Percentiles rank a stretch among this genome's conserved stretches.
Conservation (phyloP, 2,329 filamentous ascomycete species). For the Cercospora sojina region DNA sequence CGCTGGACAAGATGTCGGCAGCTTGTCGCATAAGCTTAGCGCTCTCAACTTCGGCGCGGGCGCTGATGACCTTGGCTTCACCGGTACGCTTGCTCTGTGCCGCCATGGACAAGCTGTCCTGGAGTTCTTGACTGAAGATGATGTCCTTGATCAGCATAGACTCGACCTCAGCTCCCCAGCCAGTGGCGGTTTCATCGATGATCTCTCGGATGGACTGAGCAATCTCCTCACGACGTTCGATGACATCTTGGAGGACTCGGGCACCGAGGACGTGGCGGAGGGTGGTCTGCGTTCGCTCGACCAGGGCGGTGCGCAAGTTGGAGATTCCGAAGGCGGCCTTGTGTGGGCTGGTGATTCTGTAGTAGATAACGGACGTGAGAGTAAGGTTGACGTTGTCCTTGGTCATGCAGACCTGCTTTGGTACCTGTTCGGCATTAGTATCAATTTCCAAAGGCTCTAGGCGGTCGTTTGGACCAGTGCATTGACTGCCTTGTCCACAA, state of each 20-base stretch:
- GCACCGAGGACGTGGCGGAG: conserved; percentile 95
- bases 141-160: conserved; percentile 99
- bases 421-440: conserved; percentile 54
- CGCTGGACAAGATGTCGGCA: conserved; percentile 86
- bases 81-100: conserved; percentile 98
- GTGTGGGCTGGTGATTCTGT: conserved; percentile 92
- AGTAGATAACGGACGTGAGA: conserved; percentile 97
- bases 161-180: conserved; percentile 95
- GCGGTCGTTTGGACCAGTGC: background rate
- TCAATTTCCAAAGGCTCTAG: background rate
- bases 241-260: conserved; percentile 93
- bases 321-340: conserved; percentile 95
- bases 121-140: conserved; percentile 91
- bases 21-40: conserved; percentile 90
- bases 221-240: conserved; percentile 96
- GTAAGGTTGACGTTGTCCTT: conserved; percentile 97
- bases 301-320: conserved; percentile 91
- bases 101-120: conserved; percentile 96
- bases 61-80: conserved; percentile 97
- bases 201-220: conserved; percentile 94
- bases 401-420: conserved; percentile 97
- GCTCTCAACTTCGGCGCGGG: conserved; percentile 91
- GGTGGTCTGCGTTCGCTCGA: conserved; percentile 97
- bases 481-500: background rate
- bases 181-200: conserved; percentile 89